phyloP scores from a whole-genome alignment of 345 rosid genomes.

The Arabis alpina region DNA sequence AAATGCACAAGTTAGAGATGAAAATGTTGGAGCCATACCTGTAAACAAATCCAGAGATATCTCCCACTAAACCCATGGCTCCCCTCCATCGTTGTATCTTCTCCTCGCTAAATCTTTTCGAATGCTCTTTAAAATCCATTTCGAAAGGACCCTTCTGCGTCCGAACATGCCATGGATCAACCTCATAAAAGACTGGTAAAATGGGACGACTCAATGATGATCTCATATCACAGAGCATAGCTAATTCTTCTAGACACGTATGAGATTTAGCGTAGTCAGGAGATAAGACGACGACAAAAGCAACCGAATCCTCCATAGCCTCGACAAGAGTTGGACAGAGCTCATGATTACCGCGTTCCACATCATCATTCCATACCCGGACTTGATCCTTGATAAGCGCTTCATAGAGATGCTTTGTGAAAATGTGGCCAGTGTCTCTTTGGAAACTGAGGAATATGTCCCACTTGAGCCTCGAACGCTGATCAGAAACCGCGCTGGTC shows the following conservation, averaged over 20 bases:
- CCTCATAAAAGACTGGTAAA: slow-evolving; percentile 54
- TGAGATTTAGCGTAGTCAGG: slow-evolving; percentile 48
- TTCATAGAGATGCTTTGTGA: slow-evolving; percentile 42
- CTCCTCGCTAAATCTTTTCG: slow-evolving; percentile 37
- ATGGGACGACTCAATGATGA: slow-evolving; percentile 28
- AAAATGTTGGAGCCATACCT: slow-evolving; percentile 16
- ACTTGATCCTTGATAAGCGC: slow-evolving; percentile 34
- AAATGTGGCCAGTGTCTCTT: slow-evolving; percentile 46
- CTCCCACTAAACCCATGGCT: slow-evolving; percentile 51
- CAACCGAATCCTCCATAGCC: slow-evolving; percentile 59
- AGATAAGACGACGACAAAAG: slow-evolving; percentile 49
- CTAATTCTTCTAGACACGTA: slow-evolving; percentile 58
- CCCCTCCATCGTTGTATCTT: slow-evolving; percentile 45
- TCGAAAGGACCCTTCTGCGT: slow-evolving; percentile 47
- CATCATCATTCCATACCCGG: slow-evolving; percentile 45
- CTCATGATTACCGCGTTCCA: slow-evolving; percentile 43
- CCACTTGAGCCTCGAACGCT: slow-evolving; percentile 49
- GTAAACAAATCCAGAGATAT: slow-evolving; percentile 41
- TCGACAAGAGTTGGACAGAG: slow-evolving; percentile 40
- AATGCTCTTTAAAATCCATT: slow-evolving; percentile 41
- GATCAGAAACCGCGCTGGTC: slow-evolving; percentile 20
- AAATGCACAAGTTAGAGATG: not conserved
- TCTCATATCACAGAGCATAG: slow-evolving; percentile 46
- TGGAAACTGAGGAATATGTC: slow-evolving; percentile 62
- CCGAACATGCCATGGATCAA: slow-evolving; percentile 51